Conservation (phyloP, 1,284 basidiomycete genomes). For the Ceratobasidium papillatum region DNA sequence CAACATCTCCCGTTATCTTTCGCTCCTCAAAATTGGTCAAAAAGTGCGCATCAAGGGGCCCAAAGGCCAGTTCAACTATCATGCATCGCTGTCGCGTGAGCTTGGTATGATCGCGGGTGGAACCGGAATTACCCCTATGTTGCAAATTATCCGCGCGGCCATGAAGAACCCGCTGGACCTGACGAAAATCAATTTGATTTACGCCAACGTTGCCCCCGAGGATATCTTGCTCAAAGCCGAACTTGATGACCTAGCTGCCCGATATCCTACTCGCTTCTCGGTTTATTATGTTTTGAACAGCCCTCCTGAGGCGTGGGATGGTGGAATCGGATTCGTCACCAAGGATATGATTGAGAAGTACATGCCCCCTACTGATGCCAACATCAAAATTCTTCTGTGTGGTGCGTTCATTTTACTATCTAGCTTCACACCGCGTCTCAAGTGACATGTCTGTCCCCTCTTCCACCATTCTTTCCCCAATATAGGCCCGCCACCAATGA, state of each 20-base stretch:
- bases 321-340: slow-evolving; percentile 90
- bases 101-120: slow-evolving; percentile 97
- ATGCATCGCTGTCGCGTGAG: slow-evolving; percentile 70
- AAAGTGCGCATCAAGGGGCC: slow-evolving; percentile 92
- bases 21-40: slow-evolving; percentile 83
- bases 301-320: slow-evolving; percentile 85
- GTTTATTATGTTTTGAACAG: slow-evolving; percentile 95
- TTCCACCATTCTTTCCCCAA: slow-evolving; percentile 38
- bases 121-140: slow-evolving; percentile 95
- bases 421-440: neutral
- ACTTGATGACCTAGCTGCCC: slow-evolving; percentile 78
- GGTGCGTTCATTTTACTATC: slow-evolving; percentile 57
- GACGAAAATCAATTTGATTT: slow-evolving; percentile 87
- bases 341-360: slow-evolving; percentile 90
- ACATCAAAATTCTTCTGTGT: slow-evolving; percentile 88
- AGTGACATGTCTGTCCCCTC: neutral
- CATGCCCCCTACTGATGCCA: slow-evolving; percentile 67
- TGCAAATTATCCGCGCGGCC: slow-evolving; percentile 92
- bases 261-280: slow-evolving; percentile 76
- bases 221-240: slow-evolving; percentile 91
- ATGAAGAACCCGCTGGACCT: slow-evolving; percentile 86
- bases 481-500: slow-evolving; percentile 93
- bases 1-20: slow-evolving; percentile 90
- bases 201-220: slow-evolving; percentile 91
- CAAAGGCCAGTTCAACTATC: slow-evolving; percentile 91